phyloP scores from a whole-genome alignment of 768 basidiomycete species.

The Filobasidium floriforme region DNA sequence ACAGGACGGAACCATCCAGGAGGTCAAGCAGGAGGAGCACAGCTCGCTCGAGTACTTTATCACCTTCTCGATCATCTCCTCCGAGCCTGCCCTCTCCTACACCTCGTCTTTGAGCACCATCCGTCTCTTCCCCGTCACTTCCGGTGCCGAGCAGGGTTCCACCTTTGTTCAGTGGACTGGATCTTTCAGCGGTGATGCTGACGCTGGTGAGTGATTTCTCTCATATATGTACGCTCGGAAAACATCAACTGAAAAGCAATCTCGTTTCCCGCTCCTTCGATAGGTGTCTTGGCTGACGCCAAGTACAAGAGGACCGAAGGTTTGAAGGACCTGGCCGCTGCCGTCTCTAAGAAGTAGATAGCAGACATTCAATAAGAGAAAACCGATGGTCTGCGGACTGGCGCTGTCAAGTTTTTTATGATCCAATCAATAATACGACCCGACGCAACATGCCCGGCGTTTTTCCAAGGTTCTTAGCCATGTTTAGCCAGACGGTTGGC shows the following conservation, averaged over 20 bases:
- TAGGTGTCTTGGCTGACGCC: constrained; percentile 34
- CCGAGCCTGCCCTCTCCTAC: constrained; percentile 36
- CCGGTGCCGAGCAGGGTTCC: constrained; percentile 27
- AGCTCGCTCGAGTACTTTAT: constrained; percentile 35
- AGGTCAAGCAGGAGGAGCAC: constrained; percentile 42
- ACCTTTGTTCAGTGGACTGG: constrained; percentile 37
- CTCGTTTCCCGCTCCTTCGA: background rate
- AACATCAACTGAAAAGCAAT: background rate
- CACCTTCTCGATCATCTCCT: constrained; percentile 35
- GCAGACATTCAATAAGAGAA: background rate
- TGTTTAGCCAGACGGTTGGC: no score
- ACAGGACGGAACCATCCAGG: constrained; percentile 33
- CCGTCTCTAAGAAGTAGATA: constrained; percentile 24
- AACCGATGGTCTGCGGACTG: no score
- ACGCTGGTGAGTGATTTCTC: constrained; percentile 23
- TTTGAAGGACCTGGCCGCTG: constrained; percentile 38
- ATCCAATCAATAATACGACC: no score
- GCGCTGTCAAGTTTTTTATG: no score
- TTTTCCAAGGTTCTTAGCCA: no score
- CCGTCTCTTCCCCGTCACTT: constrained; percentile 35
- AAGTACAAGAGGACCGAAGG: constrained; percentile 41
- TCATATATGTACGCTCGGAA: background rate
- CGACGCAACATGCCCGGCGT: no score
- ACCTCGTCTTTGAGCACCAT: constrained; percentile 40
- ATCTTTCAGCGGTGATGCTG: constrained; percentile 35